Base-by-base conservation (phyloP, 2,329 filamentous ascomycete species). In the Hymenotorrendiella dingleyae region DNA sequence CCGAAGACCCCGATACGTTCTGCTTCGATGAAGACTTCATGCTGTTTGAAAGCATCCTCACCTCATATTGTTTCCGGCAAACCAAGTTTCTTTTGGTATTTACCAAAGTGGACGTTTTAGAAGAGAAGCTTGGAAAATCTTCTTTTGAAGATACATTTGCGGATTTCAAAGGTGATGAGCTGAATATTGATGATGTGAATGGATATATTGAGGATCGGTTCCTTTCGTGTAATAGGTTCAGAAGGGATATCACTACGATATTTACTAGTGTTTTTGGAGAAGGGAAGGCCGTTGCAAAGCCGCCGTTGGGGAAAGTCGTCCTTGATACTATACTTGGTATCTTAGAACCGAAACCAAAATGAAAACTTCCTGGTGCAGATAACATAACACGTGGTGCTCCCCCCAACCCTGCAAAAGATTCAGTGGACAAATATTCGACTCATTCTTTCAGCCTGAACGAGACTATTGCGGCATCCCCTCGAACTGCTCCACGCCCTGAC, bases 141-240 rank as follows among this genome's bases (percentile, higher is more conserved):
- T 80, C 81, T 3, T 84, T 85, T 80, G 82, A 83, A 70, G 83
- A 83, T 66, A 84, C 84, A 67, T 84, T 84, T 72, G 79, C 80
- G 33, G 81, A 84, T 60, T 85, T 84, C 63, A 80, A 84, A 65
- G 77, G 72, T 69, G 60, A 40, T 46, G 29, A 21, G 12, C 24
- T 24, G 3, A 14, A 19, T 21, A 7, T 42, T 20, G 23, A 37
- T 9, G 43, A 32, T 19, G 43, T 46, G 11, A 43, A 37, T 8
- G 7, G 6, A 11, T 34, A 28, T 37, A 44, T 44, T 12, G 22
- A 32, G 8, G 8, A 14, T 33, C 24, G 17, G 7, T 40, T 44
- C 24, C 17, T 36, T 20, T 16, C 34, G 8, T 28, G 28, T 8
- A 34, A 9, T 6, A 21, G 33, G 20, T 10, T 20, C 6, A 10